These are phyloP conservation scores for Claviceps africana DNA, from an alignment of 2,329 filamentous ascomycete species.

Conservation along the genomic window DNA sequence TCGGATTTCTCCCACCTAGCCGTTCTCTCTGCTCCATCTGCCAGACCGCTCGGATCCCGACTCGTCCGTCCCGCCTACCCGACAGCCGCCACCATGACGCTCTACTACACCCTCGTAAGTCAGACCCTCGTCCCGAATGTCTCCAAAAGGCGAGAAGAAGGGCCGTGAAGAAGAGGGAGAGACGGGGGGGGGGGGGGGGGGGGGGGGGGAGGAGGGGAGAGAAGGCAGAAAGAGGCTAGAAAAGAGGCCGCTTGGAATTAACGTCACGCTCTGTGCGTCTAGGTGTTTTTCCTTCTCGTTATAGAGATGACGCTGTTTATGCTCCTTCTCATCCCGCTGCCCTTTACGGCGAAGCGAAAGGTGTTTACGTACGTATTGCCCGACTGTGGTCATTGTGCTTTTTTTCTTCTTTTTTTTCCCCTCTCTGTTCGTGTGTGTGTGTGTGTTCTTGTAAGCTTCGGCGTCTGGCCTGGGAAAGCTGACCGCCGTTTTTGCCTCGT, in stretches of 20 bases:
- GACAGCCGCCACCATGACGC: slow-evolving; percentile 33
- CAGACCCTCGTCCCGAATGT: no score
- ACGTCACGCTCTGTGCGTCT: background rate
- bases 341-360: slow-evolving; percentile 71
- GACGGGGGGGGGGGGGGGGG: no score
- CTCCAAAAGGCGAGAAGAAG: no score
- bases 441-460: no score
- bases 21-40: no score
- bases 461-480: background rate
- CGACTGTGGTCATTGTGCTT: background rate
- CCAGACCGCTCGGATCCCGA: no score
- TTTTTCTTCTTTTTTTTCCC: background rate
- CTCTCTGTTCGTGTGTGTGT: no score
- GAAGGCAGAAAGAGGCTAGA: background rate
- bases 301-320: slow-evolving; percentile 73
- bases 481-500: background rate
- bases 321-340: slow-evolving; percentile 71
- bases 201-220: no score
- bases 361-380: slow-evolving; percentile 52
- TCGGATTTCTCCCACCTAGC: no score
- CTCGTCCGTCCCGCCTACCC: no score
- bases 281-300: slow-evolving; percentile 77
- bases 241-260: background rate
- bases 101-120: slow-evolving; percentile 40
- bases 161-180: no score